Base-by-base conservation (phyloP, 768 basidiomycete species). In the Auricularia sp. region DNA sequence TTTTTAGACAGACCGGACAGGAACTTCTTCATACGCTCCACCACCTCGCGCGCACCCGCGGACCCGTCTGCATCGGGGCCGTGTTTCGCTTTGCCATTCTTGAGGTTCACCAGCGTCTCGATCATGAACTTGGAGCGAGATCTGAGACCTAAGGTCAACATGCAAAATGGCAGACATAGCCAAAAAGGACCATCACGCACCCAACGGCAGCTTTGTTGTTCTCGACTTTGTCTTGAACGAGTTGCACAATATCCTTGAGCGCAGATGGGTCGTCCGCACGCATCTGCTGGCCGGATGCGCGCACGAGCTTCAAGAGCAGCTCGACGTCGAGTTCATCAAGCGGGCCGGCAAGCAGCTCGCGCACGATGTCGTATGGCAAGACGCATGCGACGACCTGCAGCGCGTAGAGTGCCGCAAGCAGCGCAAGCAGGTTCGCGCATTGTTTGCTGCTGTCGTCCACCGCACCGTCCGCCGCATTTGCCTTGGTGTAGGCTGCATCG, bases 91-190 rank as follows among this genome's bases (percentile, higher is more conserved):
- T 90, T 94, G 76, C 95, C 96, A 72, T 94, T 96, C 74, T 96
- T 96, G 64, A 98, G 82, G 73, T 95, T 93, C 4, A 82, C 84
- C 36, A 99, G 79, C 0, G 92, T 95, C 76, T 98, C 97, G 65
- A 97, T 78, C 95, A 98, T 97, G 77, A 98, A 98, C 18, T 85
- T 85, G 11, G 92, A 89, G 54, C 97, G 89, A 3, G 94, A 94
- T 73, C 92, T 97, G 68, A 13, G 67, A 36, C 47, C 21, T 35
- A 64, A 47, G 64, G 39, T 24, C 56, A 64, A 47, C 34, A 34
- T 56, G 39, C 39, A 35, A 64, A 35, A n/a, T 51, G 24, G 39
- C n/a, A 29, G 18, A 64, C 71, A 6, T 69, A 89, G 88, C 83
- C 88, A 66, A 86, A 29, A 63, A 34, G 24, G 54, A 24, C 39